Base-by-base conservation (phyloP, 108 stramenopile species). In the Asterionellopsis glacialis region DNA sequence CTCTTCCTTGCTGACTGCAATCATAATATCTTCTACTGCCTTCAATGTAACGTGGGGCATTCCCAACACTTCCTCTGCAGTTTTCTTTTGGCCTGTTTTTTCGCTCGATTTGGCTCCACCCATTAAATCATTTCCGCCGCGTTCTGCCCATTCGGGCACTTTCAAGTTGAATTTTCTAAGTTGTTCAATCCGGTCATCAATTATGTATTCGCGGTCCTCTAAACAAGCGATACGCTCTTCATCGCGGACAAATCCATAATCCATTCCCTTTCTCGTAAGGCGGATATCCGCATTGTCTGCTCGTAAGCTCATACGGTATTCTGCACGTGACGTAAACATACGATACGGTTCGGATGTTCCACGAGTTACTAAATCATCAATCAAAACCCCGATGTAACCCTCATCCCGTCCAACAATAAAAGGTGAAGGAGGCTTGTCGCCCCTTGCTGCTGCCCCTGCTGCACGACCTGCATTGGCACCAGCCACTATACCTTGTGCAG, bases 281-380 rank as follows among this genome's bases (percentile, higher is more conserved):
- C 98, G 76, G 52, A 97, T 61, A 67, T 98, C 98, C 19, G 98
- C 96, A 67, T 98, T 98, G 72, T 98, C 98, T 12, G 93, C 87
- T 42, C 96, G 71, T 24, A 98, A 63, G 60, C 77, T 79, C 25
- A 93, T 86, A 22, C 97, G 79, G 66, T 96, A 98, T 70, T 98
- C 98, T 21, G 96, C 95, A 49, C 98, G 79, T 9, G 86, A 87
- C 1, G 98, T 99, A 70, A 97, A 99, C 96, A 99, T 99, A 51
- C 98, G 85, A 66, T 99, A 97, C 0, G 98, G 98, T 60, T 99
- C 98, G 10, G 70, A 70, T 14, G 94, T 92, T 44, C 98, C 98
- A 42, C 83, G 74, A 4, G 96, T 97, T 3, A 96, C 95, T 55
- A 99, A 83, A 75, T 99, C 98, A 74, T 99, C 98, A 58, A 99